Conservation (phyloP, 1,284 basidiomycete genomes). For the Cutaneotrichosporon daszewskae region DNA sequence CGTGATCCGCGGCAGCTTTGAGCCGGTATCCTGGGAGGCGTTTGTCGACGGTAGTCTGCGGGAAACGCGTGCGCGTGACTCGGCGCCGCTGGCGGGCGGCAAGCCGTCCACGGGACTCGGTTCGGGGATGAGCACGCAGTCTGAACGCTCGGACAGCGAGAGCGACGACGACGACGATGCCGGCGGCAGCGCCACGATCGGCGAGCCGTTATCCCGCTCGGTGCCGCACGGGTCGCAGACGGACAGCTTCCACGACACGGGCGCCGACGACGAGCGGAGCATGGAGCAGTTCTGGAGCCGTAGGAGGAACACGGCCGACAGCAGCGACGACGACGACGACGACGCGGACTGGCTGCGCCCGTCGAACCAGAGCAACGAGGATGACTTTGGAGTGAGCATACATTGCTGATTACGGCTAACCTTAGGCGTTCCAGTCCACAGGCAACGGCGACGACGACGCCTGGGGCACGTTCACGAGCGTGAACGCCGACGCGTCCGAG, state of each 20-base stretch:
- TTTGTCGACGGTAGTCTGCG: conserved; percentile 76
- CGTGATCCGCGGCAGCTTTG: conserved; percentile 60
- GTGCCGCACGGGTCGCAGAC: too few species aligned
- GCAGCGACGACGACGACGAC: conserved; percentile 42
- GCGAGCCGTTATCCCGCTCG: conserved; percentile 38
- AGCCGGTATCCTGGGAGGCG: conserved; percentile 76
- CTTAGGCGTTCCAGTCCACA: conserved; percentile 22
- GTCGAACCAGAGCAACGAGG: conserved; percentile 20
- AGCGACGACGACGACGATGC: conserved; percentile 32
- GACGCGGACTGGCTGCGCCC: conserved; percentile 44
- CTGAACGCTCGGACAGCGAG: conserved; percentile 20
- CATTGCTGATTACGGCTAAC: neutral
- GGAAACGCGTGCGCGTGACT: conserved; percentile 77
- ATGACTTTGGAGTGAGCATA: conserved; percentile 39
- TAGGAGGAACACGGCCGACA: conserved; percentile 11
- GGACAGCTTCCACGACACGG: conserved; percentile 26
- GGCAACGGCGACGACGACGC: conserved; percentile 30
- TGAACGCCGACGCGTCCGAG: conserved; percentile 18
- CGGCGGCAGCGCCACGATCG: conserved; percentile 22
- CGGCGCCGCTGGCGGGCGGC: conserved; percentile 71
- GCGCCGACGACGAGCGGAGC: conserved; percentile 23
- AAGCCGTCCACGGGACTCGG: conserved; percentile 34
- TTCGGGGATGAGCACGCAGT: conserved; percentile 8
- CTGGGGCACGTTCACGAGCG: conserved; percentile 42
- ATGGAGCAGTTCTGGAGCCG: conserved; percentile 21